Evolutionary conservation across 202 grass and related monocot genomes (phyloP), one percentile per base, ranked within the genome.

Genomic region (Saccharum hybrid): DNA sequence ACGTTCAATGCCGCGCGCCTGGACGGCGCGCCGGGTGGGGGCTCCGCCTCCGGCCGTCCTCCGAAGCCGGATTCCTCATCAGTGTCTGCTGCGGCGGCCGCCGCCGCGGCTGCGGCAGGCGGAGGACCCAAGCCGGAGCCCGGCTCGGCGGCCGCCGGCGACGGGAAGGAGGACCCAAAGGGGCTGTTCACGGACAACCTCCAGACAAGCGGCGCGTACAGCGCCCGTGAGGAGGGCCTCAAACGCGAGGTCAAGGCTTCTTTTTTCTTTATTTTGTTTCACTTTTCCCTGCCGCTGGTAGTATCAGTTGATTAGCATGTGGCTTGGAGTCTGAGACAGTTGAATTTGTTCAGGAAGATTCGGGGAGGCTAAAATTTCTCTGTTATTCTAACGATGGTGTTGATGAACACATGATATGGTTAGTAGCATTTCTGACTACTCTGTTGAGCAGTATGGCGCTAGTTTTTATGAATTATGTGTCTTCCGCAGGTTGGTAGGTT

Each of bases 381-480:
- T 99, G 97, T 61, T 99, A 89, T 94, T 86, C 91, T 64, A 99
- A 96, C 18, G 96, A 99, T 78, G 96, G 93, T 56, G 81, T 99
- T 57, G 93, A 99, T 84, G 91, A 99, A 75, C 96, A 99, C 82
- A 99, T 99, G 96, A 96, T 96, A 42, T 99, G 96, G 96, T 99
- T 56, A 18, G 86, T 48, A n/a, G 8, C 14, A 42, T 6, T 18
- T 54, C 46, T 45, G 23, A 61, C 7, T 22, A 28, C 14, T 72
- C 23, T 62, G 18, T 76, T 76, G 42, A n/a, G 26, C 49, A 56
- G 33, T 3, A 60, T 62, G 12, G 13, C 39, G 7, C 18, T n/a
- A 63, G 11, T 68, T 85, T 57, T 81, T 83, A 68, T 65, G 43
- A 16, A 60, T 33, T 71, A 30, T 61, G 59, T 71, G 36, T 80